These are phyloP conservation scores for Eremothecium sinecaudum DNA, from an alignment of 1,139 yeast genomes.

Conservation along the genomic window DNA sequence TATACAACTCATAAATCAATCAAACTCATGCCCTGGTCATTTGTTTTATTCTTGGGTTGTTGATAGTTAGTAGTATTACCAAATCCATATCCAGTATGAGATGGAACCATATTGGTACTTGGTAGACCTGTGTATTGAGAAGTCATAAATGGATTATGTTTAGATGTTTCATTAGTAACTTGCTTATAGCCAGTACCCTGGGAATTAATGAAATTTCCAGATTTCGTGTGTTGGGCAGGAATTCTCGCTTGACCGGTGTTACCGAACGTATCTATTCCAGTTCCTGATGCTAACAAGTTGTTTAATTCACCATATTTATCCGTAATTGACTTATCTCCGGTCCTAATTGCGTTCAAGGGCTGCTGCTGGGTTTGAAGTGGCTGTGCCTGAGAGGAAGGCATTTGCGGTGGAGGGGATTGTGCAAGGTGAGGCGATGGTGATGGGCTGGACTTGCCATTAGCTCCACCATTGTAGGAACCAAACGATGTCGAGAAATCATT, in stretches of 20 bases:
- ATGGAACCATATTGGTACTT: conserved; percentile 46
- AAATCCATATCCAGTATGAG: conserved; percentile 88
- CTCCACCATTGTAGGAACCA: not conserved
- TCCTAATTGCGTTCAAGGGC: conserved; percentile 36
- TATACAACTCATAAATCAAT: conserved; percentile 35
- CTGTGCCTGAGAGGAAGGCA: conserved; percentile 18
- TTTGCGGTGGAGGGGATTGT: conserved; percentile 14
- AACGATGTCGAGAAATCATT: not conserved
- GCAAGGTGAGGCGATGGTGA: conserved; percentile 16
- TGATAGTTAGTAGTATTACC: conserved; percentile 49
- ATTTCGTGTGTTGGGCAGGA: conserved; percentile 87
- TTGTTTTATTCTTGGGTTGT: conserved; percentile 17
- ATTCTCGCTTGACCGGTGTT: conserved; percentile 82
- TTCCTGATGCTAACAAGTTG: conserved; percentile 70
- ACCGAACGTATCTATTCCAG: conserved; percentile 93
- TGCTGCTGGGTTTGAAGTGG: conserved; percentile 30
- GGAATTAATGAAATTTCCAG: conserved; percentile 73
- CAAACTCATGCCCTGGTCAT: conserved; percentile 29
- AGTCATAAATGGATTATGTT: conserved; percentile 61
- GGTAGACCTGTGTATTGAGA: conserved; percentile 72
- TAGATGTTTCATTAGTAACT: conserved; percentile 36
- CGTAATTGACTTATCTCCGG: conserved; percentile 40
- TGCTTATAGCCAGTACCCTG: conserved; percentile 77
- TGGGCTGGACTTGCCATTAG: not conserved
- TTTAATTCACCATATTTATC: conserved; percentile 66